Evolutionary conservation across 371 early-diverging fungal genomes (phyloP).

Genomic region (Mortierella sp.): DNA sequence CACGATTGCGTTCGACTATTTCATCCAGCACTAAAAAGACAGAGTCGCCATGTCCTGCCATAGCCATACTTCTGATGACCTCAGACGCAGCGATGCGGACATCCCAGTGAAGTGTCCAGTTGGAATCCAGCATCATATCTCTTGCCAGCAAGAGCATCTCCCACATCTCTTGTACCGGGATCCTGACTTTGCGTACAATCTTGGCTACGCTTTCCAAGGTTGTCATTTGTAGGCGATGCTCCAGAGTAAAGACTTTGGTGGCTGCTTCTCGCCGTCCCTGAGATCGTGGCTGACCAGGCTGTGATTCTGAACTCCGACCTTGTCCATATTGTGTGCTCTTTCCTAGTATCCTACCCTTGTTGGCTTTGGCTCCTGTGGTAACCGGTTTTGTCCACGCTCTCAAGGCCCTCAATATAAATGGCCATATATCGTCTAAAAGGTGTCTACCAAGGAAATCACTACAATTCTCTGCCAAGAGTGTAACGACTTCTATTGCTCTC

Average conservation of each 20-base stretch:
- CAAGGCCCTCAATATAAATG: slow-evolving; percentile 38
- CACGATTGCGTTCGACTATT: background rate
- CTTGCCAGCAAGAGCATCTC: slow-evolving; percentile 44
- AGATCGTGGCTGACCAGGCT: background rate
- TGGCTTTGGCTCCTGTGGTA: background rate
- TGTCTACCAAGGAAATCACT: slow-evolving; percentile 48
- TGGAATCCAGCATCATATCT: slow-evolving; percentile 38
- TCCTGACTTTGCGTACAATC: slow-evolving; percentile 37
- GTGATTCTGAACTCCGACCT: background rate
- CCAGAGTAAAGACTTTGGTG: slow-evolving; percentile 44
- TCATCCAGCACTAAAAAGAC: slow-evolving; percentile 39
- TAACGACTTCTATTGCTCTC: slow-evolving; percentile 47
- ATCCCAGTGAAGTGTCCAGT: slow-evolving; percentile 29
- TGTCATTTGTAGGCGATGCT: slow-evolving; percentile 49
- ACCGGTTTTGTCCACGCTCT: slow-evolving; percentile 22
- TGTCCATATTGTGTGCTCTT: background rate
- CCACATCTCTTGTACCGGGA: slow-evolving; percentile 50
- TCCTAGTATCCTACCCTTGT: background rate
- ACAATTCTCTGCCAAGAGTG: slow-evolving; percentile 43
- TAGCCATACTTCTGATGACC: slow-evolving; percentile 41
- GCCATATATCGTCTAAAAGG: slow-evolving; percentile 49
- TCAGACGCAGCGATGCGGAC: slow-evolving; percentile 35
- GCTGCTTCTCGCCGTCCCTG: slow-evolving; percentile 14
- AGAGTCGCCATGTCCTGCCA: slow-evolving; percentile 49
- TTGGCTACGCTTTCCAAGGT: slow-evolving; percentile 43